These are phyloP conservation scores for Cytospora piceicola DNA, from an alignment of 2,329 filamentous ascomycete genomes.

Conservation along the genomic window DNA sequence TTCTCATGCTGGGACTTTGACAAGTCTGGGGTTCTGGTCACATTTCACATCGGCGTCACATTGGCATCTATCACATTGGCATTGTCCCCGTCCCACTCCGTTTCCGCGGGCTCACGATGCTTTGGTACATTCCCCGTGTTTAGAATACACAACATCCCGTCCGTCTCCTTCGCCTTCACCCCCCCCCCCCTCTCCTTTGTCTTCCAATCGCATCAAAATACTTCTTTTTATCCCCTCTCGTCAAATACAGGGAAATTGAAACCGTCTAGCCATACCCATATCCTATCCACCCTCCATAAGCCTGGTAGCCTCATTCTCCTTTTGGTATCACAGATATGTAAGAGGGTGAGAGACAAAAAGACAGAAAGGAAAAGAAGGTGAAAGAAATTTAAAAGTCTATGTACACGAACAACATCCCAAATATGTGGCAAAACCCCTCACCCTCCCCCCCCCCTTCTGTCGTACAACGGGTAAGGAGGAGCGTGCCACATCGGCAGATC, in stretches of 20 bases:
- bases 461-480: not conserved
- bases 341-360: constrained; percentile 4
- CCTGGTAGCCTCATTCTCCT: constrained; percentile 18
- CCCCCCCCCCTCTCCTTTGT: not conserved
- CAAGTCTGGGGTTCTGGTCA: too few species aligned
- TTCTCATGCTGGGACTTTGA: too few species aligned
- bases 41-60: not conserved
- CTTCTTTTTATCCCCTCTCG: not conserved
- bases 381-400: constrained; percentile 15
- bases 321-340: constrained; percentile 27
- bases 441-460: constrained; percentile 7
- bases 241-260: not conserved
- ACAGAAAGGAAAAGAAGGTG: constrained; percentile 10
- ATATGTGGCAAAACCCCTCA: not conserved
- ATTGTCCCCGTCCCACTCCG: not conserved
- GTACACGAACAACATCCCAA: constrained; percentile 14
- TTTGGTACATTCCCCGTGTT: not conserved
- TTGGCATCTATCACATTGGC: not conserved
- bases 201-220: constrained; percentile 2
- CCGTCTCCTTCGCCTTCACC: too few species aligned
- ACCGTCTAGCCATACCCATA: constrained; percentile 20
- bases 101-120: not conserved
- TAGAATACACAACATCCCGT: constrained; percentile 2
- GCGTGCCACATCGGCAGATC: constrained; percentile 3
- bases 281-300: not conserved